A percentile compares a stretch with the other conserved stretches of the same genome.
phyloP scores from a whole-genome alignment of 805 yeast species.

The Candida nanaspora region DNA sequence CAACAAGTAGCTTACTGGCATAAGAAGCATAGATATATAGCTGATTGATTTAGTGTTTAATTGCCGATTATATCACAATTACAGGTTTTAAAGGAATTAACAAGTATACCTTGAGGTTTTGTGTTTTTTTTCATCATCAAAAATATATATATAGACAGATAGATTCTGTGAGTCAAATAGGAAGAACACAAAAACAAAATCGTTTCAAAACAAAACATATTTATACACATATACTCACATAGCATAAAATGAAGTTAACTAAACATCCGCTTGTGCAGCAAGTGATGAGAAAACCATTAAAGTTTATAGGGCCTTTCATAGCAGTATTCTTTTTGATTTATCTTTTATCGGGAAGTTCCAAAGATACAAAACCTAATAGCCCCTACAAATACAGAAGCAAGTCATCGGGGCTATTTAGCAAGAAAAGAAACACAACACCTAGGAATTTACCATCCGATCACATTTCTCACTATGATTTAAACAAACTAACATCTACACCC shows the following conservation, averaged over 20 bases:
- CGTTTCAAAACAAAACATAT: not conserved
- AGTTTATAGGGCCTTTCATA: conserved; percentile 39
- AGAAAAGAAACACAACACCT: conserved; percentile 50
- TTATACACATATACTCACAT: not conserved
- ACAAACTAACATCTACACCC: conserved; percentile 63
- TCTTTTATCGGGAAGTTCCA: conserved; percentile 26
- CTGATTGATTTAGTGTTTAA: too few relatives aligned
- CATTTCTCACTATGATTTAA: conserved; percentile 78
- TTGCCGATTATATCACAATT: too few relatives aligned
- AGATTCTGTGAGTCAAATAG: too few relatives aligned
- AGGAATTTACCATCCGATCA: conserved; percentile 63
- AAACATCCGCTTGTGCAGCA: conserved; percentile 30
- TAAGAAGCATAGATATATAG: too few relatives aligned
- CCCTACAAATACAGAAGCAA: conserved; percentile 32
- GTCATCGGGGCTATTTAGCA: conserved; percentile 40
- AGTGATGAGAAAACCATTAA: conserved; percentile 54
- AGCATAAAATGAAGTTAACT: conserved; percentile 1
- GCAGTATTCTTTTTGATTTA: conserved; percentile 34
- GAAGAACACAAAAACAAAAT: not conserved
- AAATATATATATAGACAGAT: too few relatives aligned
- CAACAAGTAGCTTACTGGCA: too few relatives aligned
- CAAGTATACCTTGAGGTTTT: too few relatives aligned
- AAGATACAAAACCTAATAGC: conserved; percentile 16
- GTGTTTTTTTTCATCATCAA: too few relatives aligned
- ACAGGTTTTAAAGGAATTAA: too few relatives aligned